Conservation (phyloP, 2,329 filamentous ascomycete species). For the Monilinia aucupariae region DNA sequence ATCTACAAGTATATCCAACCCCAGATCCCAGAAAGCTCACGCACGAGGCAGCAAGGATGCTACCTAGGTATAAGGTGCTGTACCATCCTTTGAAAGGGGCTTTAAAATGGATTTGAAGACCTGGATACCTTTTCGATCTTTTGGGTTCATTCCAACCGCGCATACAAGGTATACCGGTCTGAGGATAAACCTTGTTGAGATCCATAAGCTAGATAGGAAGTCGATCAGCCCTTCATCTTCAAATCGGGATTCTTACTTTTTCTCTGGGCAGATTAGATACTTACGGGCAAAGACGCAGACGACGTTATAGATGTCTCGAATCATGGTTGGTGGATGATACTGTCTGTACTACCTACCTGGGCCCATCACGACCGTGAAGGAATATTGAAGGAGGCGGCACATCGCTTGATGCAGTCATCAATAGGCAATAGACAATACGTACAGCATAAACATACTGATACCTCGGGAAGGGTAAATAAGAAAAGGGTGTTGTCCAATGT, state of each 20-base stretch:
- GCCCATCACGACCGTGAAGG: neutral
- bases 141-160: neutral
- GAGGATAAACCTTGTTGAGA: conserved; percentile 5
- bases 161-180: neutral
- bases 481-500: no score
- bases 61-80: neutral
- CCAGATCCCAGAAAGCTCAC: conserved; percentile 1
- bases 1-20: neutral
- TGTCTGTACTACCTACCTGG: no score
- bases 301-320: neutral
- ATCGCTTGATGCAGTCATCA: neutral
- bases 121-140: conserved; percentile 12
- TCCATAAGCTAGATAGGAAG: neutral
- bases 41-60: conserved; percentile 9
- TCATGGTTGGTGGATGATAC: neutral
- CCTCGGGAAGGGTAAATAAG: no score
- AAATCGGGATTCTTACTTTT: neutral
- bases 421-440: neutral
- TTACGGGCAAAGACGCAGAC: neutral
- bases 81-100: conserved; percentile 9
- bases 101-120: neutral
- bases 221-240: neutral
- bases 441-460: no score
- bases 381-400: conserved; percentile 5
- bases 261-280: neutral